Evolutionary conservation across 345 rosid genomes (phyloP).

Genomic region (Arabis hirsuta): DNA sequence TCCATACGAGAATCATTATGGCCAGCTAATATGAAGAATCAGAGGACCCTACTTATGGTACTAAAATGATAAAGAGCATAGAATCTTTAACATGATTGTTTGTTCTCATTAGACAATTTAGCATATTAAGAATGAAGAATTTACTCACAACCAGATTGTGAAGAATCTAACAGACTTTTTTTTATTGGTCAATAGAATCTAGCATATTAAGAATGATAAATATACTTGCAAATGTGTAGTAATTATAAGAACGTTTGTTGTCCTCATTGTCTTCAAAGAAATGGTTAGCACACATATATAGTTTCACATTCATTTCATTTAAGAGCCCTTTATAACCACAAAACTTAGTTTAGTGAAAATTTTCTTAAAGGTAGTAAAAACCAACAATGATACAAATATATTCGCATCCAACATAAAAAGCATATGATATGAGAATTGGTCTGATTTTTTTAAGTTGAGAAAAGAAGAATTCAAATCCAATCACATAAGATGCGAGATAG

Average conservation of each 20-base stretch:
- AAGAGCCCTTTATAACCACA: slow-evolving; percentile 9
- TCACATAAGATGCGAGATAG: neutral
- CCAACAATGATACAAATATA: slow-evolving; percentile 11
- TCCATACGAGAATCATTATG: slow-evolving; percentile 23
- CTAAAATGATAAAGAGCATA: slow-evolving; percentile 9
- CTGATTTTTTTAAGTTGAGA: neutral
- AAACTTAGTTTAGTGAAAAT: neutral
- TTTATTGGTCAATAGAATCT: neutral
- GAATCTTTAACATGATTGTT: slow-evolving; percentile 7
- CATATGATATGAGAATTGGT: neutral
- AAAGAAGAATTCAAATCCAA: slow-evolving; percentile 2
- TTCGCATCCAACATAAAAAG: neutral
- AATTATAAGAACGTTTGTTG: slow-evolving; percentile 13
- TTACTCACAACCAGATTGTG: neutral
- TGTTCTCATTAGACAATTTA: slow-evolving; percentile 6
- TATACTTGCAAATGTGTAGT: slow-evolving; percentile 6
- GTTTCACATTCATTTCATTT: neutral
- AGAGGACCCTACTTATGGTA: slow-evolving; percentile 17
- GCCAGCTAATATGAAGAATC: slow-evolving; percentile 3
- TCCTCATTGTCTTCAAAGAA: neutral
- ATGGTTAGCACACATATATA: slow-evolving; percentile 15
- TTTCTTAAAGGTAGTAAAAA: neutral
- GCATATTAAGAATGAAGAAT: slow-evolving; percentile 1
- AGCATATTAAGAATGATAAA: neutral
- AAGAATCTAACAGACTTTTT: neutral